Conservation (phyloP, 352 stramenopile species). For the Bremia lactucae region DNA sequence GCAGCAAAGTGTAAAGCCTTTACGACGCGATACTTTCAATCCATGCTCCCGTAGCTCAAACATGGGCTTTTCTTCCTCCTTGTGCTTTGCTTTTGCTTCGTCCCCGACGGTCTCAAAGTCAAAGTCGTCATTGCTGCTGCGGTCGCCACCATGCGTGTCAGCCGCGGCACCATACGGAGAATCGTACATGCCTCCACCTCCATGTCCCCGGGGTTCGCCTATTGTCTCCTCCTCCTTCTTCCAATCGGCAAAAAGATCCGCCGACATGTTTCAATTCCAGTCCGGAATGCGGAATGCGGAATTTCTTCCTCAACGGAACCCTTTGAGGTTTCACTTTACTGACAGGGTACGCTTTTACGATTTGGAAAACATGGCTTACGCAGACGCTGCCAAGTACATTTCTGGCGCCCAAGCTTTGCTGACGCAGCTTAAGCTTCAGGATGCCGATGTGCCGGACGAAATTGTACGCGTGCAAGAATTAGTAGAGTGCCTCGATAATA, state of each 20-base stretch:
- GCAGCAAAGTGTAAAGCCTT: slow-evolving; percentile 76
- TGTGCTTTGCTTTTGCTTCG: slow-evolving; percentile 22
- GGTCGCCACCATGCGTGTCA: slow-evolving; percentile 23
- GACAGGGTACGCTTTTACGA: neutral
- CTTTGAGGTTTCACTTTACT: slow-evolving; percentile 2
- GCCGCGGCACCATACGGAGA: slow-evolving; percentile 26
- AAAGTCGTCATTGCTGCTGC: slow-evolving; percentile 56
- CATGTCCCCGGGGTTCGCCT: slow-evolving; percentile 7
- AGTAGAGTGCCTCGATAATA: slow-evolving; percentile 56
- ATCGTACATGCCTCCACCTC: slow-evolving; percentile 21
- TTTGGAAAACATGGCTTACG: neutral
- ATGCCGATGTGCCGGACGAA: slow-evolving; percentile 28
- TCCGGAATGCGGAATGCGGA: too few species aligned
- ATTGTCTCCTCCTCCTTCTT: slow-evolving; percentile 64
- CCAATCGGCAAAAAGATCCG: slow-evolving; percentile 85
- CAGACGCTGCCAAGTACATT: slow-evolving; percentile 14
- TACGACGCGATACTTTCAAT: slow-evolving; percentile 74
- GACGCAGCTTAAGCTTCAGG: slow-evolving; percentile 19
- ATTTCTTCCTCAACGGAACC: too few species aligned
- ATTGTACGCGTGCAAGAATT: slow-evolving; percentile 48
- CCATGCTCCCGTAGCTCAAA: slow-evolving; percentile 83
- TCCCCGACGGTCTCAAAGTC: slow-evolving; percentile 62
- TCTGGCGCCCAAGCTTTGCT: slow-evolving; percentile 24
- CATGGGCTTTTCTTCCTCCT: slow-evolving; percentile 71
- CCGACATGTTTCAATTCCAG: slow-evolving; percentile 48